Evolutionary conservation across 179 eudicot species (phyloP).

Genomic region (Actinidia chinensis): DNA sequence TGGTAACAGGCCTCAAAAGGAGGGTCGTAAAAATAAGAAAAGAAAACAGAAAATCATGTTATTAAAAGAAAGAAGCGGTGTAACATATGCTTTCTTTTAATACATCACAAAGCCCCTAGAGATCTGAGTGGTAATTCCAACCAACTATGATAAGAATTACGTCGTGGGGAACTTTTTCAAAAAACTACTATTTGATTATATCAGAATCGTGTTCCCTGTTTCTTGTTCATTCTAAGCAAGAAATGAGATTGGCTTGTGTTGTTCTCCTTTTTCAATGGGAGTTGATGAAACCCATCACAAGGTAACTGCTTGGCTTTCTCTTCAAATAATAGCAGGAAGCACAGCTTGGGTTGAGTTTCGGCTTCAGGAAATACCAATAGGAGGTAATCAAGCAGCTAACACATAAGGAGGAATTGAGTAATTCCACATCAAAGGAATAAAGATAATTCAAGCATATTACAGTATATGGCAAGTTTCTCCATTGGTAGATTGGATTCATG

Average conservation of each 20-base stretch:
- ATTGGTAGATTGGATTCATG: background rate
- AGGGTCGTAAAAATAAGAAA: background rate
- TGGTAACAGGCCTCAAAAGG: background rate
- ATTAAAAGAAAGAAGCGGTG: background rate
- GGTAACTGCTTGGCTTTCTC: background rate
- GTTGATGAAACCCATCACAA: background rate
- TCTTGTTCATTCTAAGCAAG: background rate
- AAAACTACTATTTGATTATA: background rate
- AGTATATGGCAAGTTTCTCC: background rate
- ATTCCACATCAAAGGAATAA: background rate
- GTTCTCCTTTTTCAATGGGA: background rate
- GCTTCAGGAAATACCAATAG: background rate
- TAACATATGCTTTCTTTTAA: background rate
- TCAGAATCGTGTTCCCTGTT: background rate
- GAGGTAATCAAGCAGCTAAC: no score
- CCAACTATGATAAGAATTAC: background rate
- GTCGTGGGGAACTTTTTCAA: background rate
- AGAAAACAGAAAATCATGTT: background rate
- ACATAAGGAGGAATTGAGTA: background rate
- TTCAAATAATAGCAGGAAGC: background rate
- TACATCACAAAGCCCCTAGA: background rate
- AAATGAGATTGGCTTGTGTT: slow-evolving; percentile 2
- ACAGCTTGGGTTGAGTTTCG: background rate
- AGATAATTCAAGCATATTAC: background rate
- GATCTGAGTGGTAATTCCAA: background rate